Evolutionary conservation across 192 early-diverging fungal species (phyloP), one percentile per base, ranked within the genome.

Genomic region (Linnemannia exigua): DNA sequence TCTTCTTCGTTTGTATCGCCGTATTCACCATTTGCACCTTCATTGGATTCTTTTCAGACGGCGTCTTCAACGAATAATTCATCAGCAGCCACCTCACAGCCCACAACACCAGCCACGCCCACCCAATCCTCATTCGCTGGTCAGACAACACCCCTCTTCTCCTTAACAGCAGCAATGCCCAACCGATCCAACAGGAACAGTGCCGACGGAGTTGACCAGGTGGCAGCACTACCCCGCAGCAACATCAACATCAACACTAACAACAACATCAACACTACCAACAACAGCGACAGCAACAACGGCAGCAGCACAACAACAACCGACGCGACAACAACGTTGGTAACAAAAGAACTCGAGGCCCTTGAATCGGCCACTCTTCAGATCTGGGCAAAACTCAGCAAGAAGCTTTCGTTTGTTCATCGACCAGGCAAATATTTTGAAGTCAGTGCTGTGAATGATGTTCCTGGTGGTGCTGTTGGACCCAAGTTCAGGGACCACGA

Each of bases 371-470:
- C 61, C 19, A 35, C 78, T 0, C 20, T 77, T 16, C 78, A 86
- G 28, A 66, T 76, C 25, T 79, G 78, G 78, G 31, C 11, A 2
- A 86, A 73, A 37, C 35, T 80, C 58, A 77, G 78, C 63, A 86
- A 86, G 70, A 86, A 86, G 47, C 25, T 86, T n/a, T 74, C 84
- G 20, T 86, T 80, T 70, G 72, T 86, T 35, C 72, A 86, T 37
- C 74, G 75, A 8, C 84, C 84, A 0, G 74, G 73, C 5, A 79
- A 75, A 37, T n/a, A 47, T 44, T 47, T 25, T 28, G 71, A 46
- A 6, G 14, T 67, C 50, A 7, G 38, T 73, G 1, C 47, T 16
- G 17, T 38, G 46, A 12, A 33, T 54, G 37, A 15, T 77, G 20
- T 25, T 17, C 1, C 9, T 67, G 20, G 51, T 33, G 38, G 33